Conservation (phyloP, 1,139 yeast species). For the Kurtzmaniella quercitrusa region DNA sequence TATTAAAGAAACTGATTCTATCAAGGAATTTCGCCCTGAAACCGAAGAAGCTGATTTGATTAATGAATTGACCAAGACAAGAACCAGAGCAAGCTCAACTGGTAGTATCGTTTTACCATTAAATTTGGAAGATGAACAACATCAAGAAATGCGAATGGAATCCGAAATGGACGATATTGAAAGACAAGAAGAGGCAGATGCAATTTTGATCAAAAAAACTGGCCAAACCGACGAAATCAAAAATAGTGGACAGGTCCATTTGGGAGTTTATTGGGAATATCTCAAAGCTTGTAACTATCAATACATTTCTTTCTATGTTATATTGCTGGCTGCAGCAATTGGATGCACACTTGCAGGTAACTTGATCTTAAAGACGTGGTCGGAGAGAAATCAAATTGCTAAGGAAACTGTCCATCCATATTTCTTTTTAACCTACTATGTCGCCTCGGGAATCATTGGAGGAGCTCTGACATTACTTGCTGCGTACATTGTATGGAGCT, state of each 20-base stretch:
- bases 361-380: conserved; percentile 36
- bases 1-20: background rate
- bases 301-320: conserved; percentile 23
- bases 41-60: conserved; percentile 3
- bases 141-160: background rate
- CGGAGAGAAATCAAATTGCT: conserved; percentile 26
- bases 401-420: conserved; percentile 23
- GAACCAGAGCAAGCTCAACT: background rate
- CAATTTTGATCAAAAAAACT: conserved; percentile 14
- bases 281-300: conserved; percentile 32
- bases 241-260: conserved; percentile 30
- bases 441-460: conserved; percentile 24
- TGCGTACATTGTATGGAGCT: conserved; percentile 30
- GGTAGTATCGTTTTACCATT: background rate
- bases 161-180: background rate
- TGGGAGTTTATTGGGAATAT: conserved; percentile 29
- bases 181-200: background rate
- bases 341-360: conserved; percentile 24
- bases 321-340: conserved; percentile 19
- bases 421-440: conserved; percentile 23
- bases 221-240: conserved; percentile 28
- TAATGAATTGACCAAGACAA: background rate
- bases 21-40: conserved; percentile 8
- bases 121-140: background rate
- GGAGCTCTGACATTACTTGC: conserved; percentile 25